Conservation (phyloP, 805 yeast species). For the Candida suzukii region DNA sequence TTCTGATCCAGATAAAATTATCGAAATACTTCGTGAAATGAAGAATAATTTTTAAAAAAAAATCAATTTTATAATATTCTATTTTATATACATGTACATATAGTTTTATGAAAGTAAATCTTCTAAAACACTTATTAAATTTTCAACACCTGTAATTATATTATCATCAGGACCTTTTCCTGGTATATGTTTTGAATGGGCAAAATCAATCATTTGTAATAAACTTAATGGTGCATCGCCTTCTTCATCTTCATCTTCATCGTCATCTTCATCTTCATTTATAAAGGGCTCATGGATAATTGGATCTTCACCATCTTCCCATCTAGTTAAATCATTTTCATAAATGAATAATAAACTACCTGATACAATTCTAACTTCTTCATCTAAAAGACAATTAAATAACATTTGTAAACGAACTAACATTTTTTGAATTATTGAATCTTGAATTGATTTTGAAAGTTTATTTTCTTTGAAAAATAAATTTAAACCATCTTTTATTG, state of each 20-base stretch:
- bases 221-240: conserved; percentile 40
- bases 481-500: conserved; percentile 36
- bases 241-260: conserved; percentile 15
- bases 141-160: conserved; percentile 61
- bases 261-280: conserved; percentile 27
- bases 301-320: conserved; percentile 42
- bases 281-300: conserved; percentile 18
- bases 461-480: conserved; percentile 35
- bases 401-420: conserved; percentile 57
- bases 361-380: conserved; percentile 61
- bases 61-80: too few relatives aligned
- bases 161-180: conserved; percentile 70
- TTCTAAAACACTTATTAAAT: conserved; percentile 41
- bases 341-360: conserved; percentile 67
- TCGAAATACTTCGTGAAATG: conserved; percentile 67
- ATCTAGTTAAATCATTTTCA: conserved; percentile 57
- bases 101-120: conserved; percentile 1
- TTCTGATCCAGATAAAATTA: conserved; percentile 43
- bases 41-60: conserved; percentile 63
- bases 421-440: conserved; percentile 37
- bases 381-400: conserved; percentile 53
- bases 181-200: conserved; percentile 64
- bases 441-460: conserved; percentile 25
- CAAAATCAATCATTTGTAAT: conserved; percentile 78
- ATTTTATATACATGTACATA: background rate